Evolutionary conservation across 1,284 basidiomycete species (phyloP), one percentile per base, ranked within the genome.

Genomic region (Leccinum pallidistipes): DNA sequence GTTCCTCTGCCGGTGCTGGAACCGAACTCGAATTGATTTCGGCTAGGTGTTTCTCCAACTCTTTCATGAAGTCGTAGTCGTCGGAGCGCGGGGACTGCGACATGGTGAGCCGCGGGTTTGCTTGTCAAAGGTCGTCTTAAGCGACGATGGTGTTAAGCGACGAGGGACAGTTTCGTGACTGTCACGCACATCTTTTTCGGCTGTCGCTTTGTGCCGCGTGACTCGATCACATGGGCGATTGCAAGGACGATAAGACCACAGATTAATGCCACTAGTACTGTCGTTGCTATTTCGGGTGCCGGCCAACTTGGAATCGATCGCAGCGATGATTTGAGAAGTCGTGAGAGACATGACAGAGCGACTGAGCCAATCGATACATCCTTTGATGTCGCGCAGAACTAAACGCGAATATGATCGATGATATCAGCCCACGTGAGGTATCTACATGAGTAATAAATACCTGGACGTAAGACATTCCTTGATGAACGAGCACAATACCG

Each of bases 341-440:
- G 94, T 92, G 58, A 97, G 85, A 6, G 94, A 97, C 95, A 98
- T 97, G 76, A 99, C 97, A 16, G 97, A 34, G 32, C 96, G 65
- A 97, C 95, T 3, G 95, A 95, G 56, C 95, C 95, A 66, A 98
- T 97, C 11, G 94, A 94, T 43, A 96, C 91, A 79, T 98, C 95
- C 76, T 97, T 97, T 52, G 94, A 94, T 0, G 95, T 97, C 32
- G 95, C 95, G 68, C 94, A 94, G 74, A 94, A 84, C 89, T 92
- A 67, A 29, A 65, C 58, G 54, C 59, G 50, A 59, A 45, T 11
- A 45, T 11, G n/a, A 45, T 11, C n/a, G 47, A 49, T 34, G 57
- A 68, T 29, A 66, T 63, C 54, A 60, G 56, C 18, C 5, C 10
- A 14, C 16, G 57, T 58, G 40, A 27, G 14, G 45, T 64, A 69